phyloP scores from a whole-genome alignment of 352 stramenopile species.

The Phytophthora meadii region DNA sequence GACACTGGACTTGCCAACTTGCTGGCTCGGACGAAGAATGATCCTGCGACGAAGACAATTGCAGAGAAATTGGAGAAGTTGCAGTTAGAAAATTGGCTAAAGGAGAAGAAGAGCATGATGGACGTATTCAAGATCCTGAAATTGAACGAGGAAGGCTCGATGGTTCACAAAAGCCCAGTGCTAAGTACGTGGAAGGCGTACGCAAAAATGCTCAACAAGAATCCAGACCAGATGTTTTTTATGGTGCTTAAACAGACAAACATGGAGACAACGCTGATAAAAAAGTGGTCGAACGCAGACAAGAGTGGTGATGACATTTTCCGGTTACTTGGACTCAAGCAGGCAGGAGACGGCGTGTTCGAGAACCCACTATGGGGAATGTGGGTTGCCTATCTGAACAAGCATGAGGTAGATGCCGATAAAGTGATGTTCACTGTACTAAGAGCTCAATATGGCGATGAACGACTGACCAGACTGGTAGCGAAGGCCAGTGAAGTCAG shows the following conservation, averaged over 20 bases:
- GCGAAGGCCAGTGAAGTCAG: not conserved
- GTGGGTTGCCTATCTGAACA: constrained; percentile 1
- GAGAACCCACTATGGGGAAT: not conserved
- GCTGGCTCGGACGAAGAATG: not conserved
- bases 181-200: constrained; percentile 13
- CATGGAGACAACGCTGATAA: not conserved
- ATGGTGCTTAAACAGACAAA: no score
- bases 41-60: not conserved
- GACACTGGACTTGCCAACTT: constrained; percentile 1
- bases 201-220: not conserved
- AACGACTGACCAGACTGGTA: not conserved
- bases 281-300: not conserved
- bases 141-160: constrained; percentile 2
- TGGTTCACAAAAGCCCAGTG: constrained; percentile 5
- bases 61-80: constrained; percentile 5
- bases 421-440: not conserved
- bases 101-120: not conserved
- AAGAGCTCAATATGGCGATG: not conserved
- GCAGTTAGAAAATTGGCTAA: not conserved
- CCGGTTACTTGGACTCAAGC: not conserved
- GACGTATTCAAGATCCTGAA: constrained; percentile 8
- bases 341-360: not conserved
- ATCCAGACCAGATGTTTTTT: not conserved
- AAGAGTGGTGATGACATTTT: constrained; percentile 12
- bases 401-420: not conserved